Percentiles rank a stretch among this genome's conserved stretches.
These are phyloP conservation scores for Alternaria tenuissima DNA, from an alignment of 2,329 filamentous ascomycete genomes.

Conservation along the genomic window DNA sequence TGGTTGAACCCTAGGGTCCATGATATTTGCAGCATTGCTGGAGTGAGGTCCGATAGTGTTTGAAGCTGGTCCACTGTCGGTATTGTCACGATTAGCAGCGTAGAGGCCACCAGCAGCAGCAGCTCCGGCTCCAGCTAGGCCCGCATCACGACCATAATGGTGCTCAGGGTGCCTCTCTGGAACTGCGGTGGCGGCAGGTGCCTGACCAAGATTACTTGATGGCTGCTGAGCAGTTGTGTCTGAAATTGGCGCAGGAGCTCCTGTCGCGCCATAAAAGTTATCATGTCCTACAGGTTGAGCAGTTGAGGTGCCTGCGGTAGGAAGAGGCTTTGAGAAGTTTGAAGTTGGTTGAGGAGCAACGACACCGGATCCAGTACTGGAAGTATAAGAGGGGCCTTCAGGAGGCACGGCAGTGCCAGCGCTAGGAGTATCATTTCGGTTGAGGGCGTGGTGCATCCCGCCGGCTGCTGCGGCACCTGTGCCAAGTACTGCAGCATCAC, in stretches of 20 bases:
- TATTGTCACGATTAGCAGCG: slow-evolving; percentile 26
- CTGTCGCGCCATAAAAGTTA: slow-evolving; percentile 18
- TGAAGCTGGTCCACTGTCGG: slow-evolving; percentile 32
- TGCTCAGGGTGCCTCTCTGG: slow-evolving; percentile 24
- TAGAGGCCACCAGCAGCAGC: slow-evolving; percentile 27
- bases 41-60: slow-evolving; percentile 42
- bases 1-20: slow-evolving; percentile 45
- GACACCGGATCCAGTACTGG: not conserved
- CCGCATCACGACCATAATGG: slow-evolving; percentile 36
- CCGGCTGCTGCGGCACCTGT: not conserved
- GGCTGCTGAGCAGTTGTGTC: slow-evolving; percentile 3
- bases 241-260: slow-evolving; percentile 17
- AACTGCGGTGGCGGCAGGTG: not conserved
- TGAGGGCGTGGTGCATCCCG: not conserved
- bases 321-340: slow-evolving; percentile 10
- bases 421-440: slow-evolving; percentile 9
- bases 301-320: slow-evolving; percentile 1
- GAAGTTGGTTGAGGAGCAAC: slow-evolving; percentile 6
- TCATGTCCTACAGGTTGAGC: slow-evolving; percentile 5
- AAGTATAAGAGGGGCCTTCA: not conserved
- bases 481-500: slow-evolving; percentile 22
- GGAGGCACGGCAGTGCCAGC: slow-evolving; percentile 11
- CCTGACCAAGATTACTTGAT: not conserved
- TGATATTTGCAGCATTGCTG: slow-evolving; percentile 43
- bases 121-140: slow-evolving; percentile 28